A percentile compares a stretch with the other conserved stretches of the same genome.
phyloP scores from a whole-genome alignment of 495 filamentous ascomycete species.

The Friedmanniomyces simplex region DNA sequence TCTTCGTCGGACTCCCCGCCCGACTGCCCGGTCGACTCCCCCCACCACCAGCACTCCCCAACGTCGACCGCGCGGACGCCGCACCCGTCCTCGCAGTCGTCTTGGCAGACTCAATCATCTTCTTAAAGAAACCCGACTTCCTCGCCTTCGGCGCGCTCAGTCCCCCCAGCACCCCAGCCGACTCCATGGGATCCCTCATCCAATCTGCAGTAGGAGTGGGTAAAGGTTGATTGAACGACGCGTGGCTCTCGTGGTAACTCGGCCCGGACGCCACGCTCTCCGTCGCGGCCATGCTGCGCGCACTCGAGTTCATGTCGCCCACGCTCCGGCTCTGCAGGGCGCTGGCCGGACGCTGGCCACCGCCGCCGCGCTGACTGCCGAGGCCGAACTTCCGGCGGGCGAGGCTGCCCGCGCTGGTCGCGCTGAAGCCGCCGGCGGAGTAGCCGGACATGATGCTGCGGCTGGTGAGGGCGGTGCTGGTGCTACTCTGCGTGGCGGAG shows the following conservation, averaged over 20 bases:
- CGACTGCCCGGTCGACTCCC: constrained; percentile 23
- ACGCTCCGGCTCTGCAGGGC: constrained; percentile 24
- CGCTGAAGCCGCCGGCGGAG: constrained; percentile 83
- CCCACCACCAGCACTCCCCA: constrained; percentile 39
- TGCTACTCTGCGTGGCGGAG: constrained; percentile 59
- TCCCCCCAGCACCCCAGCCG: constrained; percentile 57
- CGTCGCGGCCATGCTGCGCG: constrained; percentile 14
- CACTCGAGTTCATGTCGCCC: constrained; percentile 8
- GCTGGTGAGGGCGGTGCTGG: constrained; percentile 64
- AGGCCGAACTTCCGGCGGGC: constrained; percentile 52
- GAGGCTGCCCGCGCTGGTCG: constrained; percentile 88
- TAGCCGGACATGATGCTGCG: constrained; percentile 85
- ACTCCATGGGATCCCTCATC: constrained; percentile 34
- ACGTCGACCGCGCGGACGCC: constrained; percentile 77
- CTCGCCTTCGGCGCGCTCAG: constrained; percentile 79
- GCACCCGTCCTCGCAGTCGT: constrained; percentile 91
- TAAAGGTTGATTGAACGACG: constrained; percentile 41
- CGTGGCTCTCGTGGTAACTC: constrained; percentile 78
- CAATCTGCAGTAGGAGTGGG: constrained; percentile 41
- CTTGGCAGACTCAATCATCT: constrained; percentile 88
- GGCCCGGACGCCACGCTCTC: constrained; percentile 45
- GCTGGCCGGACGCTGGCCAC: constrained; percentile 37
- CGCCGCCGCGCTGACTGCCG: constrained; percentile 28
- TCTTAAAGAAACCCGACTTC: constrained; percentile 92
- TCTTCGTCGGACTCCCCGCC: constrained; percentile 23